Evolutionary conservation across 225 moss, liverwort and hornwort genomes (phyloP), one percentile per base, ranked within the genome.

Genomic region (Marchantia paleacea): DNA sequence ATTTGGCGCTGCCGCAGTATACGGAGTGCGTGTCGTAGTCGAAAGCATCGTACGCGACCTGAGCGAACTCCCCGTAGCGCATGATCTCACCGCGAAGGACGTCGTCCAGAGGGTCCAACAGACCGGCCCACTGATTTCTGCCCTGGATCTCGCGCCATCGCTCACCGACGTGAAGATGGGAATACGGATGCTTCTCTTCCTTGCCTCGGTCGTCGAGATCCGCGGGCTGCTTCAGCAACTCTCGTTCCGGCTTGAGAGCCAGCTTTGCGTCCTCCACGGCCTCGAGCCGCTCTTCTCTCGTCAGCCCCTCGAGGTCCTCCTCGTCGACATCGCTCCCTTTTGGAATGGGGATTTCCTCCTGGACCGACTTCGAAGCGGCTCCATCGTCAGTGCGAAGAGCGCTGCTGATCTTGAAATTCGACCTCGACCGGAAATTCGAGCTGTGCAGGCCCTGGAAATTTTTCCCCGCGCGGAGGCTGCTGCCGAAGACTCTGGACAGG

Each of bases 81-180:
- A 95, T 79, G 10, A 95, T 82, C 81, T 95, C 93, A 60, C 80
- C 79, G 10, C 91, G 88, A 22, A 95, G 86, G 12, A 87, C 90
- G 30, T 87, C 81, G 65, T 95, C 91, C 29, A 95, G 39, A 22
- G 92, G 92, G 7, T 93, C 84, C 69, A 93, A 85, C 69, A 95
- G 63, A 16, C 90, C 91, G 18, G 77, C 47, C 93, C 95, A 95
- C 31, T 88, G 55, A 26, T 76, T 83, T 13, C 65, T 71, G 3
- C 95, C 93, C 24, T 93, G 93, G 15, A 95, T 86, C 54, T 93
- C 92, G 5, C 88, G 82, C 93, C 95, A 95, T 63, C 88, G 68
- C 47, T 84, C 72, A 0, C 80, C 91, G 62, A 91, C 67, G 12
- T 83, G 29, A 52, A 76, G 79, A 6, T 79, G 0, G 18, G 69